Evolutionary conservation across 352 stramenopile genomes (phyloP), one percentile per base, ranked within the genome.

Genomic region (Globisporangium acanthophoron): DNA sequence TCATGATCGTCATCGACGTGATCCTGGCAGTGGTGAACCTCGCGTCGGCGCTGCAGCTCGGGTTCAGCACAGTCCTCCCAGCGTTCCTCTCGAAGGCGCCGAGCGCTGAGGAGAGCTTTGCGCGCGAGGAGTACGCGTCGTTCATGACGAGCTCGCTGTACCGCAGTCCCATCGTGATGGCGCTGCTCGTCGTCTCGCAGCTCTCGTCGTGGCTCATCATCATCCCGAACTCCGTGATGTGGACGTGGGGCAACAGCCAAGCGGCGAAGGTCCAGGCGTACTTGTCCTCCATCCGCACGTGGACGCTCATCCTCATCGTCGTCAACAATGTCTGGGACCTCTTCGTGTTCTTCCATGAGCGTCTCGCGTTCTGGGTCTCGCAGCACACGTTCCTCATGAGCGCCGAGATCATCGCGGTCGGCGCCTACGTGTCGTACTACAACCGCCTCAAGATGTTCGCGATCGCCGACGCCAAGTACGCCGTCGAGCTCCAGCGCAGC

Each of bases 161-260:
- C 20, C 84, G 71, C 69, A 65, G 68, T 5, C 33, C 78, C 37
- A 49, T 88, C 46, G 21, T 49, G 24, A 40, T 41, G 15, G 21
- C 39, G 18, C 27, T 57, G 16, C 15, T 57, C 18, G 1, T 51
- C 20, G 45, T 60, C 9, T 27, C 40, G 18, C 49, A 61, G 21
- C 1, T 56, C 21, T 11, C 35, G 51, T 90, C 77, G 27, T 88
- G 80, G 80, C 47, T 77, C n/a, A 60, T 78, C 3, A 62, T 68
- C 33, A 54, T 85, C 16, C 76, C 74, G 1, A 78, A 85, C 33
- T 66, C 75, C 29, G 64, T 76, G 37, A 70, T 83, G 35, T 84
- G 70, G 60, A 69, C 63, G 11, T 77, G 76, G 55, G 70, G 70
- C 40, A 56, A 55, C 52, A 78, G 69, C 1, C 43, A 47, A 3